Base-by-base conservation (phyloP, 2,329 filamentous ascomycete species). In the Chaetomium sp. region DNA sequence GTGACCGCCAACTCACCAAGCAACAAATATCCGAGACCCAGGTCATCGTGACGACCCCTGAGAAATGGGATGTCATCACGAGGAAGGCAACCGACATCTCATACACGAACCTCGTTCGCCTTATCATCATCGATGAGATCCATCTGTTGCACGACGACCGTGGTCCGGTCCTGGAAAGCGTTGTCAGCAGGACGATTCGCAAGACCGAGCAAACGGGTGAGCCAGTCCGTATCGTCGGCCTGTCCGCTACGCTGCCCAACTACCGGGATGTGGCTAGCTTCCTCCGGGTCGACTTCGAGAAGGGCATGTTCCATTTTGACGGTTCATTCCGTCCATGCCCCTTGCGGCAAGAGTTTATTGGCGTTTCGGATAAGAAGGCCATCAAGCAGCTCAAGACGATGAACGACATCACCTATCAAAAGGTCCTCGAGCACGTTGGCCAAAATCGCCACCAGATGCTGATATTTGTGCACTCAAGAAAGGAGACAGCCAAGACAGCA, bases 11-110 rank as follows among this genome's bases (percentile, higher is more conserved):
- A 78, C 89, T 99, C 75, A 99, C 94, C 23, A 99, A 99, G 79
- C 93, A 97, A 77, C 95, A 99, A 81, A 98, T 99, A 68, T 88
- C 94, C 1, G 95, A 99, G 73, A 99, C 95, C 0, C 94, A 99
- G 76, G 89, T 99, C 71, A 99, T 99, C 71, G 93, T 99, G 65
- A 99, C 95, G 0, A 99, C 95, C 0, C 95, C 95, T 23, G 95
- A 99, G 78, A 99, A 99, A 80, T 99, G 93, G 91, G 95, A 99
- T 78, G 94, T 99, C 70, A 97, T 99, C 71, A 99, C 96, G 6
- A 88, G 96, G 78, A 99, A 99, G 78, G 93, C 94, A 7, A 97
- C 94, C 1, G 96, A 99, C 75, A 87, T 95, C 62, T 96, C 93
- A 72, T 99, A 99, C 78, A 99, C 93, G 19, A 96, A 96, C 72